Evolutionary conservation across 257 asterid genomes (phyloP).

Genomic region (Scutellaria minor): DNA sequence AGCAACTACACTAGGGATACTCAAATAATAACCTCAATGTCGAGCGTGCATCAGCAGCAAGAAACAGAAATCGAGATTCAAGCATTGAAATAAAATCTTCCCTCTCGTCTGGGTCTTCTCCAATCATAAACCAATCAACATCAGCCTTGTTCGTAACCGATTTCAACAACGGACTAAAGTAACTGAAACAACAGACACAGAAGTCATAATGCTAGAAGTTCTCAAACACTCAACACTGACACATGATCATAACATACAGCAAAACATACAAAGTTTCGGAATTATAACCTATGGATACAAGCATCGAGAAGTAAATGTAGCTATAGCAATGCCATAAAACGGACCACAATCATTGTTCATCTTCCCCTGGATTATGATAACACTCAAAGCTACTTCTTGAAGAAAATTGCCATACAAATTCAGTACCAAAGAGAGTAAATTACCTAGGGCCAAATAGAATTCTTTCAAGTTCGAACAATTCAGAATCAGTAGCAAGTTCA

Average conservation of each 20-base stretch:
- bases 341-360: background rate
- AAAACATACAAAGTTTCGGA: background rate
- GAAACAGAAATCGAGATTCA: constrained; percentile 87
- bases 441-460: constrained; percentile 92
- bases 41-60: constrained; percentile 96
- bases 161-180: constrained; percentile 92
- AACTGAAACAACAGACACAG: constrained; percentile 56
- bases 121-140: constrained; percentile 67
- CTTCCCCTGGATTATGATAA: background rate
- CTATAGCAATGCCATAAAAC: background rate
- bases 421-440: constrained; percentile 22
- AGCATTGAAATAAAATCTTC: constrained; percentile 76
- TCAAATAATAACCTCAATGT: constrained; percentile 69
- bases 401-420: constrained; percentile 9
- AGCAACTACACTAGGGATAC: constrained; percentile 25
- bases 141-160: constrained; percentile 67
- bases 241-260: constrained; percentile 4
- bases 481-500: constrained; percentile 87
- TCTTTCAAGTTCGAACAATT: constrained; percentile 75
- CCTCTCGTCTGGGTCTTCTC: constrained; percentile 86
- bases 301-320: constrained; percentile 11
- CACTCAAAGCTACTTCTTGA: background rate
- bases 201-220: background rate
- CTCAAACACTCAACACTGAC: constrained; percentile 15
- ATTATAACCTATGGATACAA: constrained; percentile 7